A percentile compares a stretch with the other conserved stretches of the same genome.
phyloP scores from a whole-genome alignment of 768 basidiomycete species.

The Trametes punicea region DNA sequence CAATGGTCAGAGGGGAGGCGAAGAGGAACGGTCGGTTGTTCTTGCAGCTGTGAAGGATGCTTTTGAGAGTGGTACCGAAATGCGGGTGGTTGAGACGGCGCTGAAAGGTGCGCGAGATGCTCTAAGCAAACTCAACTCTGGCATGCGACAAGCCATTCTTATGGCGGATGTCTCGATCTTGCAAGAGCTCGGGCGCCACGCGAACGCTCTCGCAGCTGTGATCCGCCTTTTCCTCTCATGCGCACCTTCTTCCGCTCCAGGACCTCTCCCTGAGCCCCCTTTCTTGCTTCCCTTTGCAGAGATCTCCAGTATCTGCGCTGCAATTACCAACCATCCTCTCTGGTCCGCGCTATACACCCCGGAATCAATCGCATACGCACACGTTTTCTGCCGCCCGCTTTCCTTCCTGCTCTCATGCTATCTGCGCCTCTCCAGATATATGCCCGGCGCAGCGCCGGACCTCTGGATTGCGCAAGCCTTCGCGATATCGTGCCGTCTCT shows the following conservation, averaged over 20 bases:
- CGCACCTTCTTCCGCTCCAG: slow-evolving; percentile 41
- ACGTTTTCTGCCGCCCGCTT: slow-evolving; percentile 46
- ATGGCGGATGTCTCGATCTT: slow-evolving; percentile 17
- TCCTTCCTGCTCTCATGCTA: slow-evolving; percentile 52
- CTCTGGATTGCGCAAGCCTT: slow-evolving; percentile 69
- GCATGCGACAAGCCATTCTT: slow-evolving; percentile 11
- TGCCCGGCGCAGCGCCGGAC: slow-evolving; percentile 53
- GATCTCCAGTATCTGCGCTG: slow-evolving; percentile 51
- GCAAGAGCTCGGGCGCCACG: slow-evolving; percentile 34
- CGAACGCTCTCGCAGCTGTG: slow-evolving; percentile 41
- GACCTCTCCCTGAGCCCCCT: slow-evolving; percentile 46
- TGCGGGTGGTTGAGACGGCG: slow-evolving; percentile 24
- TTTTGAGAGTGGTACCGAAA: slow-evolving; percentile 38
- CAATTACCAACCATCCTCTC: slow-evolving; percentile 46
- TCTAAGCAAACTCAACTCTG: slow-evolving; percentile 16
- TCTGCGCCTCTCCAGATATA: slow-evolving; percentile 53
- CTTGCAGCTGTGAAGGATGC: slow-evolving; percentile 35
- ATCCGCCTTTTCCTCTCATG: slow-evolving; percentile 68
- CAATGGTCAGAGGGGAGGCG: slow-evolving; percentile 67
- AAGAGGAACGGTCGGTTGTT: slow-evolving; percentile 48
- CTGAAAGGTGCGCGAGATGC: slow-evolving; percentile 19
- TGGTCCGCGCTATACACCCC: slow-evolving; percentile 41
- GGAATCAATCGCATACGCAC: slow-evolving; percentile 29
- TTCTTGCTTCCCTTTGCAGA: slow-evolving; percentile 58
- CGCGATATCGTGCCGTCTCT: slow-evolving; percentile 48